Percentiles rank a stretch among this genome's conserved stretches.
phyloP scores from a whole-genome alignment of 805 yeast genomes.

The Saturnispora galanensis region DNA sequence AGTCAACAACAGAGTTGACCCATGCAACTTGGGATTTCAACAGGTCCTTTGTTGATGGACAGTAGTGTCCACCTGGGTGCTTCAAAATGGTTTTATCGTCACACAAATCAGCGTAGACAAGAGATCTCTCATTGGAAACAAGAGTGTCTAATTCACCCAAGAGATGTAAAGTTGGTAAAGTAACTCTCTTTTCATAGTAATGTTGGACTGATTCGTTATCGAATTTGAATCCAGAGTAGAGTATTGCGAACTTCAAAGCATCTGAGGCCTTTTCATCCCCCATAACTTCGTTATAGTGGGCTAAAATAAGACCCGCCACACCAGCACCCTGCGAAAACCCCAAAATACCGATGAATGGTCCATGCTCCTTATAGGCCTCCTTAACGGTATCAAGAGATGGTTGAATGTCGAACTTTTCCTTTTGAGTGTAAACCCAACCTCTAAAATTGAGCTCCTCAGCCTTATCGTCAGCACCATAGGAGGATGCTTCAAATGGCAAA shows the following conservation, averaged over 20 bases:
- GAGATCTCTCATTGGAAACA: constrained; percentile 63
- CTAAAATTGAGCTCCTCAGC: constrained; percentile 25
- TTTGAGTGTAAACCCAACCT: constrained; percentile 68
- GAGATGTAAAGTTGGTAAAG: constrained; percentile 53
- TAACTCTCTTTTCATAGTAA: constrained; percentile 22
- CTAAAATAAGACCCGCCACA: constrained; percentile 59
- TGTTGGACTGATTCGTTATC: constrained; percentile 21
- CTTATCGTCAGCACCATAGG: constrained; percentile 36
- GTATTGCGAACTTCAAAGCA: constrained; percentile 57
- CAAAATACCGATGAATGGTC: constrained; percentile 80
- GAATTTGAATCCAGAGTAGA: constrained; percentile 55
- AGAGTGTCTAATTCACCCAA: constrained; percentile 83
- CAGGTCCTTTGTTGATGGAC: constrained; percentile 67
- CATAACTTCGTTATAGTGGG: constrained; percentile 45
- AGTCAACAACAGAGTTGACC: constrained; percentile 21
- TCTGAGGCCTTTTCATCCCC: constrained; percentile 33
- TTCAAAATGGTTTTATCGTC: constrained; percentile 39
- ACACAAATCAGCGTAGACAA: constrained; percentile 48
- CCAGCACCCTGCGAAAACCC: constrained; percentile 97
- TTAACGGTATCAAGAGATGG: constrained; percentile 42
- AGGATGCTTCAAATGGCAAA: constrained; percentile 53
- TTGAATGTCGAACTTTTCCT: constrained; percentile 25
- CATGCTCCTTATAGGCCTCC: constrained; percentile 42
- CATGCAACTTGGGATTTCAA: constrained; percentile 27
- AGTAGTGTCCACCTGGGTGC: constrained; percentile 97